Percentiles rank a stretch among this genome's conserved stretches.
Evolutionary conservation across 352 stramenopile genomes (phyloP).

Genomic region (Phytophthora nicotianae): DNA sequence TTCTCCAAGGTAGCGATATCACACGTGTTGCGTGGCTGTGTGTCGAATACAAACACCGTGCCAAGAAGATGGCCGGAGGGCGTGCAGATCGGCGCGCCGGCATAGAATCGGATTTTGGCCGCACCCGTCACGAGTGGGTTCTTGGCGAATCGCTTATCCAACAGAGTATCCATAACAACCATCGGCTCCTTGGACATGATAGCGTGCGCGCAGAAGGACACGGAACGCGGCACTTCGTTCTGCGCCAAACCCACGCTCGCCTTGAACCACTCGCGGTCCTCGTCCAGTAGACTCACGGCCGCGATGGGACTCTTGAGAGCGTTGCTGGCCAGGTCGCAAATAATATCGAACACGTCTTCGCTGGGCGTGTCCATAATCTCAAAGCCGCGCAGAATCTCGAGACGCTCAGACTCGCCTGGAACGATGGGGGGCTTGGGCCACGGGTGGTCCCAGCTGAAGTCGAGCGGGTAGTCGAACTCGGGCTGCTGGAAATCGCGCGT

Average conservation of each 20-base stretch:
- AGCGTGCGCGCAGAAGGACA: slow-evolving; percentile 86
- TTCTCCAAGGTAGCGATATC: slow-evolving; percentile 89
- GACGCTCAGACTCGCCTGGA: slow-evolving; percentile 64
- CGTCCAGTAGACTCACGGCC: slow-evolving; percentile 82
- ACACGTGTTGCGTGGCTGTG: slow-evolving; percentile 81
- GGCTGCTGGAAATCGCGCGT: slow-evolving; percentile 79
- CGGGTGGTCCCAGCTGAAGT: slow-evolving; percentile 90
- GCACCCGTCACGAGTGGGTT: slow-evolving; percentile 85
- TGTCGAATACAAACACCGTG: slow-evolving; percentile 90
- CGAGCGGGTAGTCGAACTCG: slow-evolving; percentile 86
- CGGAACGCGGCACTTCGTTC: slow-evolving; percentile 86
- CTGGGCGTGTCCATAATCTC: slow-evolving; percentile 89
- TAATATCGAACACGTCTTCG: slow-evolving; percentile 90
- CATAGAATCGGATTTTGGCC: slow-evolving; percentile 89
- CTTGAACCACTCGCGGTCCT: slow-evolving; percentile 91
- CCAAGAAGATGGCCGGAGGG: slow-evolving; percentile 82
- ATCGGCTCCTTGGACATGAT: slow-evolving; percentile 91
- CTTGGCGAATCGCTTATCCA: slow-evolving; percentile 88
- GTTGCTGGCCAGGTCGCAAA: slow-evolving; percentile 87
- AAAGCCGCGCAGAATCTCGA: slow-evolving; percentile 81
- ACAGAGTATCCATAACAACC: slow-evolving; percentile 87
- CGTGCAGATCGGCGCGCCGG: slow-evolving; percentile 81
- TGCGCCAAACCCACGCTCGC: slow-evolving; percentile 83
- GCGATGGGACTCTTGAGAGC: slow-evolving; percentile 88
- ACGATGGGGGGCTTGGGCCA: slow-evolving; percentile 87